A percentile compares a stretch with the other conserved stretches of the same genome.
These are phyloP conservation scores for Solanum pennellii DNA, from an alignment of 257 asterid genomes.

Conservation along the genomic window DNA sequence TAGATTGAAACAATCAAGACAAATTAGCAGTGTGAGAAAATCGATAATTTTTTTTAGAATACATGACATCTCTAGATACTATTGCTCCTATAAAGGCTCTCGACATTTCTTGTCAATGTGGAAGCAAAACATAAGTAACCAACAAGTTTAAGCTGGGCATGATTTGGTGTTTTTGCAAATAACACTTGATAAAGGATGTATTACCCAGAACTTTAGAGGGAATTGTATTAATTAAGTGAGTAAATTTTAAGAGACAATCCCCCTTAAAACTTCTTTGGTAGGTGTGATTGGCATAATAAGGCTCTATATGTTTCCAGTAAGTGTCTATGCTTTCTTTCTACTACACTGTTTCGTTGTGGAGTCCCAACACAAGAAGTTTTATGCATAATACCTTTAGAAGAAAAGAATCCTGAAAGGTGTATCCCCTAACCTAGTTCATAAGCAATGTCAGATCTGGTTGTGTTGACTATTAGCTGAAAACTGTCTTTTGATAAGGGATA, in stretches of 20 bases:
- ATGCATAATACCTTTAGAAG: not conserved
- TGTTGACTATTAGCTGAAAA: too few species aligned
- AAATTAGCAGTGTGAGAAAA: not conserved
- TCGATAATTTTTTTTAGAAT: not conserved
- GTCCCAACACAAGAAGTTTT: not conserved
- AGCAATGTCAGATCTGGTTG: not conserved
- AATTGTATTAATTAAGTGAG: too few species aligned
- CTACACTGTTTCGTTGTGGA: too few species aligned
- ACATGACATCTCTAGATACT: not conserved
- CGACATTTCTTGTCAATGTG: not conserved
- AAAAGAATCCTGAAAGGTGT: not conserved
- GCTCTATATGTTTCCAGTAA: too few species aligned
- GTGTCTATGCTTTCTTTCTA: too few species aligned
- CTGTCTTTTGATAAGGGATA: too few species aligned
- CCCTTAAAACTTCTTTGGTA: too few species aligned
- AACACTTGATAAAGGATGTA: not conserved
- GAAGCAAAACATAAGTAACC: not conserved
- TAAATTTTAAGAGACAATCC: too few species aligned
- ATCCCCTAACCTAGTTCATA: not conserved
- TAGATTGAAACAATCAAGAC: not conserved
- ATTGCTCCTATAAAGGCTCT: too few species aligned
- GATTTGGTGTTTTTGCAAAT: too few species aligned
- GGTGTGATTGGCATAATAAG: too few species aligned
- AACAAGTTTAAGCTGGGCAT: too few species aligned
- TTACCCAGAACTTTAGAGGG: not conserved